Conservation (phyloP, 169 alveolate genomes). For the Plasmodium adleri region DNA sequence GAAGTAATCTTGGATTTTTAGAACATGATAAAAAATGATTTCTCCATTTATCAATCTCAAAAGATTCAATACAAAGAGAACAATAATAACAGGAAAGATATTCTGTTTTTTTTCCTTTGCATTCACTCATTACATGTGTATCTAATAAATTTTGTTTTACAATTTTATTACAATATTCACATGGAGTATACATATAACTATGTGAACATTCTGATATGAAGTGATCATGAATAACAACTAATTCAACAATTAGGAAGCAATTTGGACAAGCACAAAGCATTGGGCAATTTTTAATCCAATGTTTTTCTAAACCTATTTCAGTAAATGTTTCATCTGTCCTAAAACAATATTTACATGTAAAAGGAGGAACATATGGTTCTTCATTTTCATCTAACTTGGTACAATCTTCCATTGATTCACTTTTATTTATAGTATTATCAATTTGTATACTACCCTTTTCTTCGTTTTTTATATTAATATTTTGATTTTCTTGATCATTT, state of each 20-base stretch:
- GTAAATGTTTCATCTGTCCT: constrained; percentile 67
- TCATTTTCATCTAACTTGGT: constrained; percentile 47
- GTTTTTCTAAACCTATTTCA: constrained; percentile 76
- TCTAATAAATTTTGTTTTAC: constrained; percentile 64
- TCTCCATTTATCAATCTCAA: constrained; percentile 74
- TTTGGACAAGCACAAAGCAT: constrained; percentile 76
- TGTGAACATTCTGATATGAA: constrained; percentile 74
- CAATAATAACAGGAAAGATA: constrained; percentile 73
- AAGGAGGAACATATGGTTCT: constrained; percentile 38
- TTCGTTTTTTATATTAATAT: not conserved
- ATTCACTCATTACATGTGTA: constrained; percentile 69
- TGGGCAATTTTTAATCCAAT: constrained; percentile 75
- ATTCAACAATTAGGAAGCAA: constrained; percentile 73
- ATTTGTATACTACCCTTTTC: not conserved
- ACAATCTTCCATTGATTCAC: constrained; percentile 40
- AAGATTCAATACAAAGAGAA: constrained; percentile 72
- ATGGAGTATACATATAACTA: constrained; percentile 67
- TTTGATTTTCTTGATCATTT: constrained; percentile 7
- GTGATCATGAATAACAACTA: constrained; percentile 76
- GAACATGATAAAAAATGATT: constrained; percentile 68
- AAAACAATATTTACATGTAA: constrained; percentile 74
- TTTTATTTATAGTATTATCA: not conserved
- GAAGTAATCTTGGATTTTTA: constrained; percentile 60
- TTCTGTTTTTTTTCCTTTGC: constrained; percentile 63
- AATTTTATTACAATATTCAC: constrained; percentile 68